Percentiles rank a stretch among this genome's conserved stretches.
Conservation (phyloP, 257 asterid genomes). For the Solanum piurae region DNA sequence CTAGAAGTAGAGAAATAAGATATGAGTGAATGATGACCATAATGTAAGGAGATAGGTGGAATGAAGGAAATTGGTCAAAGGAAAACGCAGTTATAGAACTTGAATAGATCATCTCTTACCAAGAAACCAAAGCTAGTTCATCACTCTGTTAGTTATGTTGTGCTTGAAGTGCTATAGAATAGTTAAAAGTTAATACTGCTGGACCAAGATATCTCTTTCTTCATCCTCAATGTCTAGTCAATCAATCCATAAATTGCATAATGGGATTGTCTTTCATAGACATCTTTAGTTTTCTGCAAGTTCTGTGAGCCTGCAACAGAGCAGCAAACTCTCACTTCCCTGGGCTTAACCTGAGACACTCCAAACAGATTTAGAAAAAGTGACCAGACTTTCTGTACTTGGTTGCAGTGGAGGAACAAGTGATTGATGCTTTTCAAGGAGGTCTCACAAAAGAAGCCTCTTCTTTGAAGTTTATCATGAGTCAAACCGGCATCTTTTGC, state of each 20-base stretch:
- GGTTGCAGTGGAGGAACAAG: neutral
- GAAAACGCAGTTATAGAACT: neutral
- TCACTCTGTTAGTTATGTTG: neutral
- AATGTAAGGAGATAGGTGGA: neutral
- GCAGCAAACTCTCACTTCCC: neutral
- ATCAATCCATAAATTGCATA: neutral
- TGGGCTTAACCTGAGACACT: neutral
- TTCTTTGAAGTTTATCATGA: neutral
- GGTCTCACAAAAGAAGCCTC: neutral
- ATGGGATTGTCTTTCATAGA: neutral
- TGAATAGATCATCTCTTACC: neutral
- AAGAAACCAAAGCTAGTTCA: neutral
- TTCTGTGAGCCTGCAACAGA: neutral
- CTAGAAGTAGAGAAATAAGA: neutral
- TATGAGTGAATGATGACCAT: neutral
- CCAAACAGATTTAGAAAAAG: neutral
- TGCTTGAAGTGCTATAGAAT: neutral
- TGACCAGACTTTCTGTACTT: neutral
- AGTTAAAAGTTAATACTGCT: neutral
- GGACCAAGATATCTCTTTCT: no score
- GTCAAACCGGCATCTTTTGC: neutral
- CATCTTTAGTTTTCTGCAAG: neutral
- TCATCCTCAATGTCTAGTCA: neutral
- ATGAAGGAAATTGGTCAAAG: neutral
- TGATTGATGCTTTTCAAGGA: neutral